Conservation (phyloP, 257 asterid species). For the Euphrasia confusa region DNA sequence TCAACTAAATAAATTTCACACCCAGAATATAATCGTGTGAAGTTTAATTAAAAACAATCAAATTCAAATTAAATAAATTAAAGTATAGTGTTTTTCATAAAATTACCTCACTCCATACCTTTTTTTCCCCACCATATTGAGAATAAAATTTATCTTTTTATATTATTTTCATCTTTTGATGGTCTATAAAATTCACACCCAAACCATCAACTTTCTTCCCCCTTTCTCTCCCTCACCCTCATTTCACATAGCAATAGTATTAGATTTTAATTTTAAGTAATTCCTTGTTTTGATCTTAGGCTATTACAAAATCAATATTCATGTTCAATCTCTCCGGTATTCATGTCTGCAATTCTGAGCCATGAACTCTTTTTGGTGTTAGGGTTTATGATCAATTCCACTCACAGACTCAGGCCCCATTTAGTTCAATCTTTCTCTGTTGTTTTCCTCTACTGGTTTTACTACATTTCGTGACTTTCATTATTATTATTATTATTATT, state of each 20-base stretch:
- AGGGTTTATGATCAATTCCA: constrained; percentile 92
- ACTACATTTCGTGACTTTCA: constrained; percentile 76
- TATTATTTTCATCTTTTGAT: constrained; percentile 18
- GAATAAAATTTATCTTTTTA: neutral
- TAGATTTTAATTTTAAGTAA: neutral
- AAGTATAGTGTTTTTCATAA: too few relatives aligned
- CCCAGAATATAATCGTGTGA: too few relatives aligned
- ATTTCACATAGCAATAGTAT: neutral
- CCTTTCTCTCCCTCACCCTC: constrained; percentile 17
- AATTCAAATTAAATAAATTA: too few relatives aligned
- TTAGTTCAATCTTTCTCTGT: constrained; percentile 94
- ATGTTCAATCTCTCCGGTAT: constrained; percentile 35
- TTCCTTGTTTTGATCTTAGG: neutral
- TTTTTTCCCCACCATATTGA: neutral
- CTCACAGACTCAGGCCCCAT: constrained; percentile 84
- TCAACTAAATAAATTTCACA: too few relatives aligned
- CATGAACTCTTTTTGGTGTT: constrained; percentile 55
- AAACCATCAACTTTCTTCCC: constrained; percentile 29
- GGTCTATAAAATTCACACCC: constrained; percentile 56
- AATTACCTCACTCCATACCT: neutral
- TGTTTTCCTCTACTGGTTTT: constrained; percentile 96
- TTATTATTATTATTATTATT: neutral
- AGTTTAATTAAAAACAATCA: too few relatives aligned
- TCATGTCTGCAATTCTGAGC: constrained; percentile 93
- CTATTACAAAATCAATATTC: constrained; percentile 22